These are phyloP conservation scores for Pyrenophora graminea DNA, from an alignment of 2,329 filamentous ascomycete species.

Conservation along the genomic window DNA sequence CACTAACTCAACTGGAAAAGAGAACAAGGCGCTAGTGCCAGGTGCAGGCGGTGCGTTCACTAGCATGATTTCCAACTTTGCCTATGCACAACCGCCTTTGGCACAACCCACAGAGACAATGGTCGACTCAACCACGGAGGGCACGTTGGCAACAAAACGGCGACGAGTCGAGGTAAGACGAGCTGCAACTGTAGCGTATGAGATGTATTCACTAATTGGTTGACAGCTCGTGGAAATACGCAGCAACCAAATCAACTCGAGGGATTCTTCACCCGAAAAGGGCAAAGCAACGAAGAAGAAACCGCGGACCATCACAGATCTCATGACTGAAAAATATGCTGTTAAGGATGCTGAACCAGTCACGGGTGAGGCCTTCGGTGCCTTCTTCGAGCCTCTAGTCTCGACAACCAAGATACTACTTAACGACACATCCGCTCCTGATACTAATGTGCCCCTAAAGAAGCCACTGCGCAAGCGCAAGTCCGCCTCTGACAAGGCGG, in stretches of 20 bases:
- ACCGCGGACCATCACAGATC: conserved; percentile 46
- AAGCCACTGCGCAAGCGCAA: conserved; percentile 31
- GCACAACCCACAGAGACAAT: conserved; percentile 7
- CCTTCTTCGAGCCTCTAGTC: conserved; percentile 32
- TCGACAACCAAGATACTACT: conserved; percentile 30
- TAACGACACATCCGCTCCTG: conserved; percentile 24
- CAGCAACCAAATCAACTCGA: conserved; percentile 24
- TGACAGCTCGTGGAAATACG: conserved; percentile 34
- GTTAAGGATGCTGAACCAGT: conserved; percentile 12
- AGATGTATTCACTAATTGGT: background rate
- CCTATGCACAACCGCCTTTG: conserved; percentile 27
- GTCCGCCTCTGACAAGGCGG: conserved; percentile 17
- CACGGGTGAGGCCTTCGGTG: conserved; percentile 12
- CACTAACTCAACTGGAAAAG: conserved; percentile 29
- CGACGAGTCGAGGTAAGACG: conserved; percentile 35
- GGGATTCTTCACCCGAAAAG: conserved; percentile 36
- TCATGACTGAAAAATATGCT: conserved; percentile 44
- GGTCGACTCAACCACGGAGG: conserved; percentile 6
- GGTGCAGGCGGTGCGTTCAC: conserved; percentile 26
- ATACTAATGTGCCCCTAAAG: conserved; percentile 13
- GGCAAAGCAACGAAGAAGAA: conserved; percentile 46
- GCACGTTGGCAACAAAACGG: conserved; percentile 28
- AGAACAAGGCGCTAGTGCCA: conserved; percentile 22
- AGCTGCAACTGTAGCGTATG: background rate
- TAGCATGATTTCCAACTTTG: conserved; percentile 35